These are phyloP conservation scores for Thraustochytrium sp. DNA, from an alignment of 352 stramenopile genomes.

Conservation along the genomic window DNA sequence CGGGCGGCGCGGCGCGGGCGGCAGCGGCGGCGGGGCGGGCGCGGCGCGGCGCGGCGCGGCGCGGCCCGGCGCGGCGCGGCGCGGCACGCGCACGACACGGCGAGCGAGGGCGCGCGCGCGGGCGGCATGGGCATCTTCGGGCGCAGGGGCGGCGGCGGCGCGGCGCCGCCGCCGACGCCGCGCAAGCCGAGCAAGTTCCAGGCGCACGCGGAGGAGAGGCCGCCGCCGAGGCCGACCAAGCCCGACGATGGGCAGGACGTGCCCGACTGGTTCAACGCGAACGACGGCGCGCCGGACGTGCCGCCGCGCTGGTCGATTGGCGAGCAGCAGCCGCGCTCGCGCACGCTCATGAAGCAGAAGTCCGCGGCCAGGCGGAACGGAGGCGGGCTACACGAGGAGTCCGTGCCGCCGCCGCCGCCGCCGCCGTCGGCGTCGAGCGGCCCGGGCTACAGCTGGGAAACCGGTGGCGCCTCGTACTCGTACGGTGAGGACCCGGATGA, in stretches of 20 bases:
- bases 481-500: background rate
- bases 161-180: background rate
- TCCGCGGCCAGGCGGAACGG: no score
- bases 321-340: background rate
- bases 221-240: background rate
- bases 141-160: background rate
- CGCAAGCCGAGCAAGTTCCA: conserved; percentile 13
- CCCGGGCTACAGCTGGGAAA: no score
- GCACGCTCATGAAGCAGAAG: no score
- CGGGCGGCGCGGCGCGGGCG: no score
- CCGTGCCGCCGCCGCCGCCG: no score
- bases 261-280: background rate
- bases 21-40: no score
- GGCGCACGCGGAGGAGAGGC: background rate
- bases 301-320: background rate
- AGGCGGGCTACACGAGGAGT: no score
- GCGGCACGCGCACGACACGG: no score
- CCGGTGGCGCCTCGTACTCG: background rate
- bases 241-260: background rate
- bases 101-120: no score
- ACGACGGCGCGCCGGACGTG: background rate
- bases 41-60: no score
- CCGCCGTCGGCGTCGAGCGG: no score
- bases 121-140: background rate
- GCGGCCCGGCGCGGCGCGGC: no score